phyloP scores from a whole-genome alignment of 345 rosid genomes.

The Iberis pinnata region DNA sequence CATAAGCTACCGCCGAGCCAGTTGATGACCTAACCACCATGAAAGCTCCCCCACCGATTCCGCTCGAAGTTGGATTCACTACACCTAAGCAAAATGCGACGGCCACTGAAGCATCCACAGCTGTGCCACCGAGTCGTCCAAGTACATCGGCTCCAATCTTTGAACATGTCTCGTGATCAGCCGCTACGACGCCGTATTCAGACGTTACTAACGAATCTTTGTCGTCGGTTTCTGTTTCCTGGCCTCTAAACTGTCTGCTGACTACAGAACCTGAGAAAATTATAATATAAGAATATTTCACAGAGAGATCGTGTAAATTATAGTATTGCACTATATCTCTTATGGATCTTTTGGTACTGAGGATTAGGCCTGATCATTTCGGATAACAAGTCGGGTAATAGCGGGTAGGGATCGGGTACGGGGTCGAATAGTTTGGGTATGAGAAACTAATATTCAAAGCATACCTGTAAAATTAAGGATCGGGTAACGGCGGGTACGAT shows the following conservation, averaged over 20 bases:
- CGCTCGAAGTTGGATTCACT: constrained; percentile 66
- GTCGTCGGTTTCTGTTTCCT: constrained; percentile 5
- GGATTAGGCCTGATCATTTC: too few species aligned
- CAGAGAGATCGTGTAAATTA: not conserved
- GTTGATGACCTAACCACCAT: constrained; percentile 59
- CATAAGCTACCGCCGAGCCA: constrained; percentile 41
- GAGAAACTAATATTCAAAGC: too few species aligned
- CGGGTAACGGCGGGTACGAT: too few species aligned
- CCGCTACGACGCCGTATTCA: constrained; percentile 68
- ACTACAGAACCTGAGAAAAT: not conserved
- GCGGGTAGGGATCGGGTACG: too few species aligned
- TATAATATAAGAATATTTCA: not conserved
- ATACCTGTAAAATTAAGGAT: too few species aligned
- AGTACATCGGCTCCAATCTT: constrained; percentile 62
- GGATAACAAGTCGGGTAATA: too few species aligned
- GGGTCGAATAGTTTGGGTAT: too few species aligned
- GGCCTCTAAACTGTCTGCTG: not conserved
- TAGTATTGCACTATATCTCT: not conserved
- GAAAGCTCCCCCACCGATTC: constrained; percentile 85
- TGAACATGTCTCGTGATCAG: constrained; percentile 76
- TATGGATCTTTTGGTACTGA: too few species aligned
- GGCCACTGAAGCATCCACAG: constrained; percentile 85
- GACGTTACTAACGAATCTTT: constrained; percentile 45
- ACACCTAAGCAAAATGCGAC: constrained; percentile 73
- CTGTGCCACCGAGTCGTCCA: constrained; percentile 54